Evolutionary conservation across 1,284 basidiomycete species (phyloP), one percentile per base, ranked within the genome.

Genomic region (Takashimella tepidaria): DNA sequence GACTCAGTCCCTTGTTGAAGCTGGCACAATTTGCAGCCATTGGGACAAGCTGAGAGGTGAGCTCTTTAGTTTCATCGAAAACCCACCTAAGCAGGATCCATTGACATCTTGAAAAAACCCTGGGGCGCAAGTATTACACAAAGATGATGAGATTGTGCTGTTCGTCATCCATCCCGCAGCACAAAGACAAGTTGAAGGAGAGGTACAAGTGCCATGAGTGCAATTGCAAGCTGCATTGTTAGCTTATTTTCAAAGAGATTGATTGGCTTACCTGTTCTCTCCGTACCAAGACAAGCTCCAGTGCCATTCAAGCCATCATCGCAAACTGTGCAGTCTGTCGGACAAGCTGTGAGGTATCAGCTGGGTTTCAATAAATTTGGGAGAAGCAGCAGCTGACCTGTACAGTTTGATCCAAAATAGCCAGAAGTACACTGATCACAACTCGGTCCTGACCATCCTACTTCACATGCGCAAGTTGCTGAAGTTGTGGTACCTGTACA

Each of bases 91-190:
- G 47, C 77, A 78, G 42, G 76, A 66, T 0, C 68, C 73, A 0
- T 49, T 41, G 1, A 47, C 20, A n/a, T 64, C 60, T 20, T 60
- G 51, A 54, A 64, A 76, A 56, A 74, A 79, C 0, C 78, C 77
- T 0, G 50, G 22, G 0, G 64, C 63, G 55, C 77, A 79, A 0
- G 61, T 60, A 11, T 73, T 72, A 60, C 77, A 79, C 41, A 59
- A 60, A 19, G 60, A 50, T 1, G 61, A 55, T 0, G 65, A 64
- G 45, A 22, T 46, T 1, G 63, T 53, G 3, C 59, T 24, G 47
- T 72, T 70, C 3, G 68, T 69, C 3, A 57, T 59, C 67, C 72
- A 79, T 1, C 77, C 78, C 3, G 77, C 70, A 1, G 74, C 69
- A 57, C 78, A 79, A 1, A 23, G 50, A 57, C 78, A 79, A 2